Conservation (phyloP, 202 grass and related monocot species). For the Musa balbisiana region DNA sequence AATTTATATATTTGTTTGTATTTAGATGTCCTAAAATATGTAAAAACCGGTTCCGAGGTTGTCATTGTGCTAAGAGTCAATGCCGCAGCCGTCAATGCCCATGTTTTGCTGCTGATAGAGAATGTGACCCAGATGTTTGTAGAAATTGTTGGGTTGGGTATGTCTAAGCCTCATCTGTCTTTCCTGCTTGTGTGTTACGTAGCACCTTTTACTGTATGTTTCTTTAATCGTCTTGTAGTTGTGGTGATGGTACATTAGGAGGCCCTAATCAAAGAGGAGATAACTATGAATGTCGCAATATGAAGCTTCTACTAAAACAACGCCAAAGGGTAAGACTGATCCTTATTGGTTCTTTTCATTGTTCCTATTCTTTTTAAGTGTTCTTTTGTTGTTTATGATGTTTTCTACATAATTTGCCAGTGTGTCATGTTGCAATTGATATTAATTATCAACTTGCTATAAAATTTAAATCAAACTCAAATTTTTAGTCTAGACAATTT, state of each 20-base stretch:
- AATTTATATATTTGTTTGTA: slow-evolving; percentile 13
- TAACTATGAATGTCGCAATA: slow-evolving; percentile 98
- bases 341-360: slow-evolving; percentile 13
- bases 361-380: slow-evolving; percentile 16
- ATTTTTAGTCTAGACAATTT: not conserved
- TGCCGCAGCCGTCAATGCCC: slow-evolving; percentile 96
- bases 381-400: not conserved
- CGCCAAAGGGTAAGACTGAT: slow-evolving; percentile 73
- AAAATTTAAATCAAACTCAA: too few relatives aligned
- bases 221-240: slow-evolving; percentile 35
- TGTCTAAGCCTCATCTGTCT: slow-evolving; percentile 2
- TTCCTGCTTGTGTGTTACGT: not conserved
- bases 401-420: too few relatives aligned
- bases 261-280: slow-evolving; percentile 93
- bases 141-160: slow-evolving; percentile 98
- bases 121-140: slow-evolving; percentile 97
- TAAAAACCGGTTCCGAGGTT: slow-evolving; percentile 96
- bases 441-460: too few relatives aligned
- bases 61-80: slow-evolving; percentile 97
- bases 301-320: slow-evolving; percentile 97
- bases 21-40: slow-evolving; percentile 95
- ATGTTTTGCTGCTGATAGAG: slow-evolving; percentile 97
- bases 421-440: too few relatives aligned
- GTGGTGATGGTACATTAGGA: slow-evolving; percentile 91
- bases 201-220: not conserved